These are phyloP conservation scores for Ajuga chamaepitys DNA, from an alignment of 257 asterid species.

Conservation along the genomic window DNA sequence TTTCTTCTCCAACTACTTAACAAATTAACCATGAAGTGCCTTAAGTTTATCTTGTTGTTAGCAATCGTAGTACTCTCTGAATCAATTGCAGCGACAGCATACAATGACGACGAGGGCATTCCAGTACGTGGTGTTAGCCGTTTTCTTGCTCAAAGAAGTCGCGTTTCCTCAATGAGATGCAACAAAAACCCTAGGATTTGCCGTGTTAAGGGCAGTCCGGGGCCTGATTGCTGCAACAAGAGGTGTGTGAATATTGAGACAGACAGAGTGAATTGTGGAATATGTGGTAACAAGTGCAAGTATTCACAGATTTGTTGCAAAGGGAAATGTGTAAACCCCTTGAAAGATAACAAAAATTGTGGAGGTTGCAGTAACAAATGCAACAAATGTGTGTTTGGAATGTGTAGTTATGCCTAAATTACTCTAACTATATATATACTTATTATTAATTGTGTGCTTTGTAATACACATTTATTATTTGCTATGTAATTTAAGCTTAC, in stretches of 20 bases:
- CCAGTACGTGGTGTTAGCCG: constrained; percentile 35
- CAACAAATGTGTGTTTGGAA: constrained; percentile 40
- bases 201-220: constrained; percentile 38
- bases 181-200: constrained; percentile 48
- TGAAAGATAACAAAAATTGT: constrained; percentile 35
- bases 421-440: neutral
- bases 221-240: constrained; percentile 60
- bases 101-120: neutral
- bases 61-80: constrained; percentile 15
- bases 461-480: no score
- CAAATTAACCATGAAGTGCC: constrained; percentile 22
- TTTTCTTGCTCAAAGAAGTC: constrained; percentile 21
- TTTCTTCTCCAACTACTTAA: neutral
- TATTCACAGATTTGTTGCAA: constrained; percentile 52
- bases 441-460: no score
- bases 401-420: constrained; percentile 61
- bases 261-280: constrained; percentile 54
- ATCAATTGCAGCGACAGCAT: neutral
- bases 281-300: constrained; percentile 53
- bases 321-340: constrained; percentile 53
- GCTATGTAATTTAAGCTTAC: no score
- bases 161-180: constrained; percentile 27
- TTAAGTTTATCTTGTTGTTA: constrained; percentile 21
- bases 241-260: constrained; percentile 38
- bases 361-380: constrained; percentile 60